These are phyloP conservation scores for Phylloporus sp. DNA, from an alignment of 768 basidiomycete genomes.

Conservation along the genomic window DNA sequence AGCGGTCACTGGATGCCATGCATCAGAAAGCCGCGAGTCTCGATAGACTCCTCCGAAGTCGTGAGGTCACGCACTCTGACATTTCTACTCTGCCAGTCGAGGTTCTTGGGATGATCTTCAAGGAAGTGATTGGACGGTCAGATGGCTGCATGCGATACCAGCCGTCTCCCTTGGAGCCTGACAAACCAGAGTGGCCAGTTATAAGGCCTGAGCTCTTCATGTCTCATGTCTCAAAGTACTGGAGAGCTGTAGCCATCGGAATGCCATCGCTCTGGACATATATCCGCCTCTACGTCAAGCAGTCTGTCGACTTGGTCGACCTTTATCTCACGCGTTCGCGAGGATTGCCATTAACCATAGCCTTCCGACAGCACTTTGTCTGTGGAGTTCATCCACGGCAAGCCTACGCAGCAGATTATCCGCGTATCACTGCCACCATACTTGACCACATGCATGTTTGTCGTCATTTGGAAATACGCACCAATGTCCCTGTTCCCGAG, in stretches of 20 bases:
- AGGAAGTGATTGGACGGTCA: slow-evolving; percentile 12
- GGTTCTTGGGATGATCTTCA: slow-evolving; percentile 25
- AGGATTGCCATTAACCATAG: slow-evolving; percentile 19
- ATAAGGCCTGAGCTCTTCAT: slow-evolving; percentile 30
- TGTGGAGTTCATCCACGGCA: slow-evolving; percentile 19
- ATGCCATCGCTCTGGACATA: slow-evolving; percentile 39
- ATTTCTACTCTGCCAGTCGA: slow-evolving; percentile 25
- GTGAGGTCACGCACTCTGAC: not conserved
- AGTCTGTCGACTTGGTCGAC: slow-evolving; percentile 24
- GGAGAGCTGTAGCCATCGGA: slow-evolving; percentile 37
- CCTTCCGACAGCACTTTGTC: slow-evolving; percentile 22
- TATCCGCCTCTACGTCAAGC: slow-evolving; percentile 23
- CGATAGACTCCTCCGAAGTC: slow-evolving; percentile 3
- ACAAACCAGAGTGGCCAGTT: slow-evolving; percentile 9
- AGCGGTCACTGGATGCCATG: slow-evolving; percentile 18
- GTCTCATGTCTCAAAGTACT: slow-evolving; percentile 39
- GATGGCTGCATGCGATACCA: not conserved
- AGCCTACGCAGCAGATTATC: slow-evolving; percentile 18
- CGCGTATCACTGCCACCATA: slow-evolving; percentile 21
- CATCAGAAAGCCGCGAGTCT: slow-evolving; percentile 14
- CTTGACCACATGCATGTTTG: slow-evolving; percentile 26
- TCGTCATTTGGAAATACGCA: slow-evolving; percentile 24
- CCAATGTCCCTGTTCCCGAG: slow-evolving; percentile 22
- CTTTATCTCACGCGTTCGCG: slow-evolving; percentile 25
- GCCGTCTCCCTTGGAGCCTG: not conserved